Base-by-base conservation (phyloP, 345 rosid genomes). In the Rubroshorea leprosula region DNA sequence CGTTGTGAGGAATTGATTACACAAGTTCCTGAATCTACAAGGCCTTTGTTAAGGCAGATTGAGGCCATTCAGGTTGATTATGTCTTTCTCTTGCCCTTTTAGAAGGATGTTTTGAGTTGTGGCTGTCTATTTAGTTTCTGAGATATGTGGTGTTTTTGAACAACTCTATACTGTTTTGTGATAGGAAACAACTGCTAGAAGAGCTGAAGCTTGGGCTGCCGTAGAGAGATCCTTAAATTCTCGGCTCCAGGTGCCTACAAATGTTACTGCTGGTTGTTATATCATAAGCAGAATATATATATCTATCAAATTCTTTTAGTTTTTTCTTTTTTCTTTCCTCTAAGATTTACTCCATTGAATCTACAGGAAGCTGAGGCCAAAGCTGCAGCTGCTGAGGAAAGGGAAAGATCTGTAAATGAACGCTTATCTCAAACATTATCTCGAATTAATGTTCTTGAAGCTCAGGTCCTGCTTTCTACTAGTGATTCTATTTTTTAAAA, bases 11-110 rank as follows among this genome's bases (percentile, higher is more conserved):
- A 94, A 76, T 84, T 94, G 76, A 74, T 94, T 50, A 82, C 87
- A 29, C 99, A 87, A 77, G 99, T 94, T 62, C 99, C 99, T 54
- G 99, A 94, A 60, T 94, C 99, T 57, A 94, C 99, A 23, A 82
- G 97, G 78, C 99, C 99, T 67, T 92, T 94, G 62, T 65, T 87
- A 66, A 80, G 97, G 75, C 99, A 94, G 80, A 94, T 94, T 62
- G 96, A 94, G 74, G 97, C 99, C 23, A 87, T 94, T 80, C 97
- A 94, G 96, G 99, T 90, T 51, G 54, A 56, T 38, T 50, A 25
- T 41, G 60, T 45, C 51, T 58, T 74, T 56, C 27, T 48, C 46
- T 18, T 50, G 3, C 23, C 35, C 41, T 16, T 60, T 38, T 39
- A 48, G 39, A 54, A 61, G 20, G 1, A 24, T 31, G 23, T 38